phyloP scores from a whole-genome alignment of 257 asterid species.

The Schizonepeta tenuifolia region DNA sequence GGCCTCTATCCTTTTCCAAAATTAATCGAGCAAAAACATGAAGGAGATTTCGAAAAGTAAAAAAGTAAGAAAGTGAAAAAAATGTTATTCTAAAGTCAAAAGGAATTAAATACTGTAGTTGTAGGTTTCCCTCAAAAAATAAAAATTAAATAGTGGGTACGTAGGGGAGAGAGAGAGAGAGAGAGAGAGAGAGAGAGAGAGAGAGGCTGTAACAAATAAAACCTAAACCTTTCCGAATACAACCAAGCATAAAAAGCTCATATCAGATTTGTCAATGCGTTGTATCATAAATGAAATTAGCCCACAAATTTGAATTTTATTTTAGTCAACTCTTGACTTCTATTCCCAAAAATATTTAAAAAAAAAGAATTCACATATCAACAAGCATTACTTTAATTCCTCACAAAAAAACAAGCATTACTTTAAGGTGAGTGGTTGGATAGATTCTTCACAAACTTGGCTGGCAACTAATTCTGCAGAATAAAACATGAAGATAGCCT shows the following conservation, averaged over 20 bases:
- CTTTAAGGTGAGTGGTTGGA: neutral
- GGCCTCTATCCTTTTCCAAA: no score
- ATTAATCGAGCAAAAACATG: no score
- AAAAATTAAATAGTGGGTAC: neutral
- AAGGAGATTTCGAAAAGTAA: no score
- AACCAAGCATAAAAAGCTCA: neutral
- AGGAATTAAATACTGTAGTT: constrained; percentile 2
- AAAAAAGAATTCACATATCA: neutral
- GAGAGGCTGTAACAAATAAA: neutral
- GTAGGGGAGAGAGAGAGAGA: neutral
- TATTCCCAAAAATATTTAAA: neutral
- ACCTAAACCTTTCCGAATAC: neutral
- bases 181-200: no score
- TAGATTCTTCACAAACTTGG: neutral
- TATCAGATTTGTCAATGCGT: neutral
- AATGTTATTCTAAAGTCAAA: neutral
- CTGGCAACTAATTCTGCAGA: neutral
- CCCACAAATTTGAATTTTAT: neutral
- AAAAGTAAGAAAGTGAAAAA: neutral
- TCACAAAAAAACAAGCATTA: neutral
- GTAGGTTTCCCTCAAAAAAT: neutral
- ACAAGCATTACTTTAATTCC: neutral
- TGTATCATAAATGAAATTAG: neutral
- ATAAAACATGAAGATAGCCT: neutral
- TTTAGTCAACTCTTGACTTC: neutral